A percentile compares a stretch with the other conserved stretches of the same genome.
These are phyloP conservation scores for Ceratocystis cacaofunesta DNA, from an alignment of 2,329 filamentous ascomycete genomes.

Conservation along the genomic window DNA sequence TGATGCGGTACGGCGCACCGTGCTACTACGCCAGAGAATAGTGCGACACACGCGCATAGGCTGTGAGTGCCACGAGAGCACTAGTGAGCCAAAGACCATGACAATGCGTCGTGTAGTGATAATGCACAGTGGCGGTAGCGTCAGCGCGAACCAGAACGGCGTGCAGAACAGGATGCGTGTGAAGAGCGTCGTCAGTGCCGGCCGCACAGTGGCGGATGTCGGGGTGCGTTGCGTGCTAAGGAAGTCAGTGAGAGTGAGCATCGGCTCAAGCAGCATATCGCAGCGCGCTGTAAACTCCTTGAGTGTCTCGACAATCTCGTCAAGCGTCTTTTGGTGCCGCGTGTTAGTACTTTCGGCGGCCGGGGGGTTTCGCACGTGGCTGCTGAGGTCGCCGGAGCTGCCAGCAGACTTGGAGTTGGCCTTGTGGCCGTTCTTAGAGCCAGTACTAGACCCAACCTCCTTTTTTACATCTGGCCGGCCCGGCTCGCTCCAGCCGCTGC, in stretches of 20 bases:
- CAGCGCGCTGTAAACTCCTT: constrained; percentile 82
- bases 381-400: constrained; percentile 16
- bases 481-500: constrained; percentile 54
- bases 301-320: constrained; percentile 91
- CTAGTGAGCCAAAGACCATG: constrained; percentile 70
- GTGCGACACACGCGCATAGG: constrained; percentile 72
- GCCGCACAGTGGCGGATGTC: constrained; percentile 78
- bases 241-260: constrained; percentile 82
- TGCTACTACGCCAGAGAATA: constrained; percentile 76
- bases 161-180: constrained; percentile 78
- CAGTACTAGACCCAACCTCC: constrained; percentile 9
- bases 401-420: constrained; percentile 21
- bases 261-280: constrained; percentile 79
- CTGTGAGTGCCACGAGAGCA: constrained; percentile 82
- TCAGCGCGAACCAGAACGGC: constrained; percentile 73
- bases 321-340: constrained; percentile 80
- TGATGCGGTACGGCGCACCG: constrained; percentile 52
- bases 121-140: constrained; percentile 66
- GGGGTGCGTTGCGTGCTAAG: constrained; percentile 80
- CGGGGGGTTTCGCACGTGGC: constrained; percentile 29
- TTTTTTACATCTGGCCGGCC: constrained; percentile 20
- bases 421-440: constrained; percentile 22
- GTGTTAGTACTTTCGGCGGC: constrained; percentile 46
- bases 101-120: constrained; percentile 76
- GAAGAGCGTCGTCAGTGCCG: constrained; percentile 77